Conservation (phyloP, 805 yeast genomes). For the Pichia paraexigua region DNA sequence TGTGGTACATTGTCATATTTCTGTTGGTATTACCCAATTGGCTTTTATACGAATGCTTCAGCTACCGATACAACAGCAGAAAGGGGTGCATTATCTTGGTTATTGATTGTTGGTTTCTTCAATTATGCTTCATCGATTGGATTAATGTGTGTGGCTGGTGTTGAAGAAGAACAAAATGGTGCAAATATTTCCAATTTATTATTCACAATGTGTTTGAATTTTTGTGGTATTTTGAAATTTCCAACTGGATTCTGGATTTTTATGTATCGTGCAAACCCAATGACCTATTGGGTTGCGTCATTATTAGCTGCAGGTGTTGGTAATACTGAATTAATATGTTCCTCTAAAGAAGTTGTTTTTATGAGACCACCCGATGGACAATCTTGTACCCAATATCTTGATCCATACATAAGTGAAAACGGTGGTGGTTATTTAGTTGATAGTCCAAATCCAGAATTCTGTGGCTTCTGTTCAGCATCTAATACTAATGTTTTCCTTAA, state of each 20-base stretch:
- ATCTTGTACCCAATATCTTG: slow-evolving; percentile 52
- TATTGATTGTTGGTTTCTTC: slow-evolving; percentile 37
- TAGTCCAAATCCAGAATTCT: slow-evolving; percentile 38
- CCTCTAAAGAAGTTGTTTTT: slow-evolving; percentile 37
- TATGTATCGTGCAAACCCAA: slow-evolving; percentile 68
- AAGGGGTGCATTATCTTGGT: slow-evolving; percentile 49
- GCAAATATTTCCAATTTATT: slow-evolving; percentile 50
- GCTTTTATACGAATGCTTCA: slow-evolving; percentile 53
- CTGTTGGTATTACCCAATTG: slow-evolving; percentile 67
- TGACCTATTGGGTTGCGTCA: slow-evolving; percentile 56
- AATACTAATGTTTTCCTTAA: slow-evolving; percentile 54
- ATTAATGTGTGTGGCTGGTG: slow-evolving; percentile 50
- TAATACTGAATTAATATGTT: slow-evolving; percentile 39
- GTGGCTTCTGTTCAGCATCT: slow-evolving; percentile 53
- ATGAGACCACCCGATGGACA: slow-evolving; percentile 46
- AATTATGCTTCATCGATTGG: slow-evolving; percentile 52
- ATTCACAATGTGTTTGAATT: slow-evolving; percentile 55
- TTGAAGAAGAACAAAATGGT: slow-evolving; percentile 52
- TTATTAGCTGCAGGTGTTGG: slow-evolving; percentile 50
- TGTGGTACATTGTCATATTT: slow-evolving; percentile 58
- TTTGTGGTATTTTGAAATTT: slow-evolving; percentile 71
- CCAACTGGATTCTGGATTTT: slow-evolving; percentile 68
- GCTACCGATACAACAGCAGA: slow-evolving; percentile 37
- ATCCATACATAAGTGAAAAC: slow-evolving; percentile 25
- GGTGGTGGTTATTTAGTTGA: slow-evolving; percentile 47